Evolutionary conservation across 2,329 filamentous ascomycete species (phyloP).

Genomic region (Rhynchosporium graminicola): DNA sequence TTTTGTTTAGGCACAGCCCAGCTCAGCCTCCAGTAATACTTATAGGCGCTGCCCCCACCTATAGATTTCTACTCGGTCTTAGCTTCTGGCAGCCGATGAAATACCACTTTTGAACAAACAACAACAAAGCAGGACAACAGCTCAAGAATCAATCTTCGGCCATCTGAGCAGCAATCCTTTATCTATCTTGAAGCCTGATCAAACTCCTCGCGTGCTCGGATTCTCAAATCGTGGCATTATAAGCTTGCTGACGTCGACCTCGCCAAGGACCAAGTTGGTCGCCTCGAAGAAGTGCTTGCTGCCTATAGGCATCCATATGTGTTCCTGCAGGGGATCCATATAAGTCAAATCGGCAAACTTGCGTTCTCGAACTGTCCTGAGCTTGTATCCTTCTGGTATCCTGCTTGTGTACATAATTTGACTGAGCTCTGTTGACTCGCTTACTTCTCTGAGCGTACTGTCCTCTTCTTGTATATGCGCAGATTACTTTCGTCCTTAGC

Average conservation of each 20-base stretch:
- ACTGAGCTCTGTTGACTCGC: not conserved
- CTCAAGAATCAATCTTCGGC: not conserved
- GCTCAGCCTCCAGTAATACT: slow-evolving; percentile 21
- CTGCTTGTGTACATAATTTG: slow-evolving; percentile 14
- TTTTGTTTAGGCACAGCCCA: slow-evolving; percentile 1
- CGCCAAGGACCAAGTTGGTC: slow-evolving; percentile 19
- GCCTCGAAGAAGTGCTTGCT: slow-evolving; percentile 31
- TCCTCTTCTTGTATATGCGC: not conserved
- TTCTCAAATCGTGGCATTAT: not conserved
- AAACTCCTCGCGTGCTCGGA: not conserved
- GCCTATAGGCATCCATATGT: slow-evolving; percentile 32
- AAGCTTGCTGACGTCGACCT: slow-evolving; percentile 20
- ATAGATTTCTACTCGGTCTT: not conserved
- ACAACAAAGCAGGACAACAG: not conserved
- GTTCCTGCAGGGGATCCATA: slow-evolving; percentile 29
- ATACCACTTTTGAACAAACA: not conserved
- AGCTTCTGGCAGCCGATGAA: slow-evolving; percentile 11
- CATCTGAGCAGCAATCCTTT: not conserved
- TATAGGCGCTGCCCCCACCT: slow-evolving; percentile 1
- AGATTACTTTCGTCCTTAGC: not conserved
- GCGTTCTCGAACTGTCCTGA: slow-evolving; percentile 19
- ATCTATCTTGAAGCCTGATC: not conserved
- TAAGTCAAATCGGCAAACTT: slow-evolving; percentile 6
- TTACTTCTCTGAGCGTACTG: not conserved
- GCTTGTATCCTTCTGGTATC: slow-evolving; percentile 21